Base-by-base conservation (phyloP, 768 basidiomycete species). In the Amanita muscaria region DNA sequence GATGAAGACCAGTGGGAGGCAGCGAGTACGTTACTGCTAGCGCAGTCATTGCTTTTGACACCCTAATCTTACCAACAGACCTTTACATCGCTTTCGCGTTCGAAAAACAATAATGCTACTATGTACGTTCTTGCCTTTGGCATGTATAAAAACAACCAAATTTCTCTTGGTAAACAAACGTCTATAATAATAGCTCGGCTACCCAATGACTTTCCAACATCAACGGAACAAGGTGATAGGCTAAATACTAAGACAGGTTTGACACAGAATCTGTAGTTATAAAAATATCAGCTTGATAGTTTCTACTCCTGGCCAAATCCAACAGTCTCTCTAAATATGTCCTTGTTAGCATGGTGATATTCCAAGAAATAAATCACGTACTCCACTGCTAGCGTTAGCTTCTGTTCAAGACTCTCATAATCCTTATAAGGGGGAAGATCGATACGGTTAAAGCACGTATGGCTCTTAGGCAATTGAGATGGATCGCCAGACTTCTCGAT, bases 401-500 rank as follows among this genome's bases (percentile, higher is more conserved):
- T 97, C 37, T 97, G 86, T 62, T 98, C 94, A 53, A 98, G 62
- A 53, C 81, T 89, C 31, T 87, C 87, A 59, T 94, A 96, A 55
- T 91, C 89, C 59, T 90, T 93, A 63, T 99, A 99, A 10, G 92
- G 89, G n/a, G 96, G 96, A 44, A 99, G 65, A 67, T 99, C 96
- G 54, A 94, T 91, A 34, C 89, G 74, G 53, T 87, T 98, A 78
- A 99, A 99, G 70, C 96, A 98, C 1, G 86, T 88, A 58, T 88
- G 86, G 62, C 85, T 88, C 80, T 98, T 99, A 1, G 96, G 96
- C 56, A 99, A 65, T 61, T 96, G 92, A 18, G 86, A 87, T 16
- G 92, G 88, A 57, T 99, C 96, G 21, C 96, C 96, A 27, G 90
- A 88, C 68, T 98, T 98, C 65, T 99, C 96, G 58, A 99, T 97